Conservation (phyloP, 257 asterid species). For the Jacaranda mimosifolia region DNA sequence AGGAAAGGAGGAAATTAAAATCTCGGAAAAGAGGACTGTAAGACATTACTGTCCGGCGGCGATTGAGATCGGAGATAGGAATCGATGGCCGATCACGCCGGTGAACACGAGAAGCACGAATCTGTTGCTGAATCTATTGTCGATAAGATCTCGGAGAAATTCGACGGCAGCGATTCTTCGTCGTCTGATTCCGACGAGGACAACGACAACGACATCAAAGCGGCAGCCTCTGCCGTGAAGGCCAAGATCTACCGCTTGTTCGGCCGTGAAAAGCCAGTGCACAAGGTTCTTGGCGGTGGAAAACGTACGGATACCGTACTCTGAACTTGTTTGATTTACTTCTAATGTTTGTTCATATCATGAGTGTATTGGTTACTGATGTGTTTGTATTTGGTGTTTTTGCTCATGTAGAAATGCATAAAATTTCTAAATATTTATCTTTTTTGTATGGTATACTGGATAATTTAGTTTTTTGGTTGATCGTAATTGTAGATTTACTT, state of each 20-base stretch:
- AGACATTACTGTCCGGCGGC: slow-evolving; percentile 27
- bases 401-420: background rate
- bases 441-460: background rate
- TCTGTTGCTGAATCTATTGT: slow-evolving; percentile 66
- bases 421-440: background rate
- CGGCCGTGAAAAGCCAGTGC: slow-evolving; percentile 87
- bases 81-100: slow-evolving; percentile 63
- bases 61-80: slow-evolving; percentile 46
- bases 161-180: slow-evolving; percentile 73
- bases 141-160: slow-evolving; percentile 76
- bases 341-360: background rate
- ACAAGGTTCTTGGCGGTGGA: slow-evolving; percentile 90
- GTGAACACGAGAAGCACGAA: slow-evolving; percentile 57
- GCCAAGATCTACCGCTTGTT: slow-evolving; percentile 88
- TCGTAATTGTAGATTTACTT: background rate
- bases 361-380: slow-evolving; percentile 1
- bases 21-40: background rate
- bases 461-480: background rate
- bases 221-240: slow-evolving; percentile 55
- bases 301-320: slow-evolving; percentile 59
- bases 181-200: slow-evolving; percentile 82
- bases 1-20: background rate
- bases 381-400: background rate
- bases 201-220: slow-evolving; percentile 52
- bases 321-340: background rate